Evolutionary conservation across 805 yeast genomes (phyloP).

Genomic region (Yamadazyma tumulicola): DNA sequence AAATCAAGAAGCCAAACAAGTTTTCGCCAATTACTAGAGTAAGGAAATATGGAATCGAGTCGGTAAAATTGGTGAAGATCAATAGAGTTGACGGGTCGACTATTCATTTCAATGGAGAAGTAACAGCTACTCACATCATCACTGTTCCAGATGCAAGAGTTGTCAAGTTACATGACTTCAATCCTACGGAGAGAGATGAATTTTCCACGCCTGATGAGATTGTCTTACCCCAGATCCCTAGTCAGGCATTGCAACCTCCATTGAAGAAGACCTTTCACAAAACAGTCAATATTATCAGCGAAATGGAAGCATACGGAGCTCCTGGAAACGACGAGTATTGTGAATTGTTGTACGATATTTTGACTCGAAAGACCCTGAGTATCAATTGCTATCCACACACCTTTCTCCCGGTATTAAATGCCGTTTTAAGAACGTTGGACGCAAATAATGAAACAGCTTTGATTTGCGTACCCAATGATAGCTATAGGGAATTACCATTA

Average conservation of each 20-base stretch:
- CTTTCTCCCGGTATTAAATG: neutral
- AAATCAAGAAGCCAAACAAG: constrained; percentile 7
- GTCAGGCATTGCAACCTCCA: too few species aligned
- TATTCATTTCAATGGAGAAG: neutral
- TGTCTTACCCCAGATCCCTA: neutral
- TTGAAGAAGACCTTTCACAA: too few species aligned
- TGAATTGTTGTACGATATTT: too few species aligned
- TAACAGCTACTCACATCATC: constrained; percentile 2
- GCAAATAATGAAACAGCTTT: constrained; percentile 4
- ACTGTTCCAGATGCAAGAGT: constrained; percentile 1
- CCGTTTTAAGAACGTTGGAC: constrained; percentile 1
- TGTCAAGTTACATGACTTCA: neutral
- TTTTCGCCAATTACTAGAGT: constrained; percentile 6
- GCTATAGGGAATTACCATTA: constrained; percentile 2
- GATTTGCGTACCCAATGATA: constrained; percentile 7
- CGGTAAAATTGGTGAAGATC: constrained; percentile 1
- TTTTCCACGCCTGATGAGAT: neutral
- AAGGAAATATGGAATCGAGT: constrained; percentile 5
- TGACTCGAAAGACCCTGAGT: neutral
- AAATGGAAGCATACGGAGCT: neutral
- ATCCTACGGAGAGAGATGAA: neutral
- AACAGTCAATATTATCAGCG: neutral
- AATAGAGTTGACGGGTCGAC: neutral
- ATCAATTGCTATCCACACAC: constrained; percentile 2
- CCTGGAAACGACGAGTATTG: neutral